Conservation (phyloP, 768 basidiomycete species). For the Tubosaeta sp. region DNA sequence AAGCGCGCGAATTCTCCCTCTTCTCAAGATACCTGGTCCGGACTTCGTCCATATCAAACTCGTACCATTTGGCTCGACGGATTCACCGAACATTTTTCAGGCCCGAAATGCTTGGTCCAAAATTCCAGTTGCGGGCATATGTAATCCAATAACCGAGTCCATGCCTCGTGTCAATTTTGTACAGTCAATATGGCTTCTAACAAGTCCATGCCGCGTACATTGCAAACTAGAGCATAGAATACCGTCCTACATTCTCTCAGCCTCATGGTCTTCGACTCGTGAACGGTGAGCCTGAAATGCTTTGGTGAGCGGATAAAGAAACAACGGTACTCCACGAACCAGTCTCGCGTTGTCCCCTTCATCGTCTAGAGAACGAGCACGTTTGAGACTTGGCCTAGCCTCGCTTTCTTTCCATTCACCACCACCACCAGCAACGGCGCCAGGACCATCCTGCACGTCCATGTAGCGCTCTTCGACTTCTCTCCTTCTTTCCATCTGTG, state of each 20-base stretch:
- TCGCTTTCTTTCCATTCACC: constrained; percentile 80
- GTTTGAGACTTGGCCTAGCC: constrained; percentile 48
- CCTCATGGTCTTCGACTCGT: constrained; percentile 60
- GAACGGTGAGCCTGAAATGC: constrained; percentile 50
- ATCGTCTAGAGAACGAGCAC: constrained; percentile 74
- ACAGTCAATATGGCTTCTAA: constrained; percentile 13
- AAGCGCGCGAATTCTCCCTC: constrained; percentile 37
- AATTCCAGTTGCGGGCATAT: constrained; percentile 43
- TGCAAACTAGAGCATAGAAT: constrained; percentile 23
- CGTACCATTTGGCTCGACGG: constrained; percentile 60
- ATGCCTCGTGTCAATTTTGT: not conserved
- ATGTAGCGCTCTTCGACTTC: constrained; percentile 86
- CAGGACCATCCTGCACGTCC: constrained; percentile 75
- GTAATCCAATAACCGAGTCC: constrained; percentile 43
- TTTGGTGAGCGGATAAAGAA: constrained; percentile 3
- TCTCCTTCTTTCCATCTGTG: constrained; percentile 72
- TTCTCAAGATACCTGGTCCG: constrained; percentile 54
- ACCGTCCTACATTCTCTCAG: constrained; percentile 59
- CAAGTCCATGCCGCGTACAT: constrained; percentile 10
- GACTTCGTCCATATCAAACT: constrained; percentile 56
- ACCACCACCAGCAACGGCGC: constrained; percentile 78
- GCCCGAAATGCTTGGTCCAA: constrained; percentile 32
- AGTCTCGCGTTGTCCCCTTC: constrained; percentile 57
- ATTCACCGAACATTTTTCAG: constrained; percentile 55
- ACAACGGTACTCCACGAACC: constrained; percentile 37